phyloP scores from a whole-genome alignment of 768 basidiomycete species.

The Lentinula edodes region DNA sequence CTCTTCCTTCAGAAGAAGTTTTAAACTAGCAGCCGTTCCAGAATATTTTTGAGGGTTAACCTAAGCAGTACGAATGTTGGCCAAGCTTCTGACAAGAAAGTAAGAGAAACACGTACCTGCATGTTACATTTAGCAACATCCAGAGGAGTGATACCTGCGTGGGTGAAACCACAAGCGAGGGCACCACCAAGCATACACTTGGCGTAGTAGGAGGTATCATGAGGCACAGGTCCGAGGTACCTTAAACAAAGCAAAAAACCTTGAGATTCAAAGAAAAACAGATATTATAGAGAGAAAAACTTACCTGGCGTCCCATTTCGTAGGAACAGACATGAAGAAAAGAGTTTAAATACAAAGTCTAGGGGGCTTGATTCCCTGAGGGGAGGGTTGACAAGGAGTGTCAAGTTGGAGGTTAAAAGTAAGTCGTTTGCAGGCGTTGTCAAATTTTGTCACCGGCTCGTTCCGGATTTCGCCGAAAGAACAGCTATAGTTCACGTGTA shows the following conservation, averaged over 20 bases:
- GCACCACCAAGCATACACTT: constrained; percentile 87
- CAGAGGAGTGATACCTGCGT: constrained; percentile 82
- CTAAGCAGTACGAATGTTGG: constrained; percentile 25
- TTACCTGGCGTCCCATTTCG: constrained; percentile 12
- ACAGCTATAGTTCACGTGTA: background rate
- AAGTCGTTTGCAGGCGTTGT: background rate
- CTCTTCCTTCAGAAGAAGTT: constrained; percentile 70
- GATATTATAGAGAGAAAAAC: background rate
- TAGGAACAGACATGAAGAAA: constrained; percentile 9
- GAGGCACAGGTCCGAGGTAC: constrained; percentile 12
- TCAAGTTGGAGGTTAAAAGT: constrained; percentile 1
- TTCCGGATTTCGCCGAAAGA: background rate
- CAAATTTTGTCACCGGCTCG: background rate
- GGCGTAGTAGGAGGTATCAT: constrained; percentile 53
- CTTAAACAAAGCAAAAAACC: background rate
- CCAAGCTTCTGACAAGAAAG: constrained; percentile 1
- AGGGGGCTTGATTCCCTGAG: background rate
- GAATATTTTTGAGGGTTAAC: constrained; percentile 74
- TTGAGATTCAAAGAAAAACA: background rate
- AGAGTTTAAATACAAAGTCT: background rate
- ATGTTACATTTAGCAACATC: constrained; percentile 92
- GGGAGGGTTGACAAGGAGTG: background rate
- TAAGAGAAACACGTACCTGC: constrained; percentile 50
- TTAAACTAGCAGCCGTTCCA: constrained; percentile 56
- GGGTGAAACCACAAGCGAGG: constrained; percentile 84